Evolutionary conservation across 331 rosid species (phyloP), one percentile per base, ranked within the genome.

Genomic region (Prunus yedoensis): DNA sequence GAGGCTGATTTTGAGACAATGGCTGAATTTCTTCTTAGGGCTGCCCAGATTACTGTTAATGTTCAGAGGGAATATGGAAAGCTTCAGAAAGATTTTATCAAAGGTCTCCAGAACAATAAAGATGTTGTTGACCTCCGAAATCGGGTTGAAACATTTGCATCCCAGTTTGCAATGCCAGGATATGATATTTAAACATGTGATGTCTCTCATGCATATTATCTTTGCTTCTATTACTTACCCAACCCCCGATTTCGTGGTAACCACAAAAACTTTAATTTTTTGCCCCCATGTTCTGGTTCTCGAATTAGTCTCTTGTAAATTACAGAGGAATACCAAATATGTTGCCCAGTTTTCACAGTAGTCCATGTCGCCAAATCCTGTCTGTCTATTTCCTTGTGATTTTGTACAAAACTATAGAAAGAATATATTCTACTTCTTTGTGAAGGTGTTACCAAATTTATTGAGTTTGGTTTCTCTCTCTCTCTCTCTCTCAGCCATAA

Each of bases 1-100:
- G 97, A 90, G 86, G 88, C 90, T 5, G 96, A 91, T 81, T 91
- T 94, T 66, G 97, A 90, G 83, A 86, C 85, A n/a, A 85, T 91
- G 11, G 93, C 94, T 1, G 94, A 90, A 64, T 86, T 94, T 82
- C 94, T 94, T 82, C 68, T 78, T 4, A 86, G 82, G 89, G 91
- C 91, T 28, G 94, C 88, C 65, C 89, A 90, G 81, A 88, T 94
- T 74, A 90, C 94, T 67, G 73, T 68, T 10, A 18, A 52, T 5
- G 45, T 87, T 78, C 94, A 76, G 74, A 87, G 88, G 84, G 90
- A 94, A 81, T 87, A 84, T 59, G 93, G 90, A 28, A 91, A 82
- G 57, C 60, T 82, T n/a, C 86, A 78, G 68, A 94, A 83, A 77
- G 96, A 88, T 70, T 88, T 85, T 47, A 60, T 89, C 78, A 83